Evolutionary conservation across 2,329 filamentous ascomycete genomes (phyloP).

Genomic region (Colletotrichum sp.): DNA sequence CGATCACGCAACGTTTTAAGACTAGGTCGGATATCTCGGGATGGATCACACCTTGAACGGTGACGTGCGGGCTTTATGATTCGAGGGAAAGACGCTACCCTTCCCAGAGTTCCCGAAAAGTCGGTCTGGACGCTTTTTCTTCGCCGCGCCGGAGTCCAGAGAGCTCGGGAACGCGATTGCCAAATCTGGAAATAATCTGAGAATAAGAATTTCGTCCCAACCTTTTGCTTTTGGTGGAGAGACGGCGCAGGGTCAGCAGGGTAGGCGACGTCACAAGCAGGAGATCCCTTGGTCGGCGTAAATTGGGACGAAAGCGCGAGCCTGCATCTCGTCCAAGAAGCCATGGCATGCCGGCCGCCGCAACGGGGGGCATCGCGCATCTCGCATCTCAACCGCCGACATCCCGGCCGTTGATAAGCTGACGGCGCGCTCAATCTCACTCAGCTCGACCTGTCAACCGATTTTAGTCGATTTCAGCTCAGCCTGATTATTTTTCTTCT

Average conservation of each 20-base stretch:
- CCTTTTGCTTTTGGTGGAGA: background rate
- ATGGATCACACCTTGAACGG: background rate
- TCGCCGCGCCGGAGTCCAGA: background rate
- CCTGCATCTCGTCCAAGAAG: background rate
- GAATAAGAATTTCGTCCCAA: background rate
- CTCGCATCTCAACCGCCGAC: background rate
- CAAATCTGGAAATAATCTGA: background rate
- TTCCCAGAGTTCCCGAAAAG: background rate
- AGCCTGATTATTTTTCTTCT: background rate
- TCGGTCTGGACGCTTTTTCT: background rate
- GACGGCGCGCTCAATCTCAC: background rate
- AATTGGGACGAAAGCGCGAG: slow-evolving; percentile 1
- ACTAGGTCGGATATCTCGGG: slow-evolving; percentile 2
- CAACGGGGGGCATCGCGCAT: background rate
- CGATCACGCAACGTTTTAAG: slow-evolving; percentile 5
- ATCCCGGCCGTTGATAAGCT: background rate
- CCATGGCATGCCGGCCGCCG: background rate
- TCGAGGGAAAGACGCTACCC: background rate
- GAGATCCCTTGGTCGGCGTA: background rate
- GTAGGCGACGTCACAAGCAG: background rate
- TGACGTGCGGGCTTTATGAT: background rate
- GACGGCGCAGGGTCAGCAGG: background rate
- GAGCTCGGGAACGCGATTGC: background rate
- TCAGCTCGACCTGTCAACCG: background rate
- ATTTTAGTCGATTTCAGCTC: background rate